Evolutionary conservation across 2,329 filamentous ascomycete genomes (phyloP), one percentile per base, ranked within the genome.

Genomic region (Ramularia collo-cygni): DNA sequence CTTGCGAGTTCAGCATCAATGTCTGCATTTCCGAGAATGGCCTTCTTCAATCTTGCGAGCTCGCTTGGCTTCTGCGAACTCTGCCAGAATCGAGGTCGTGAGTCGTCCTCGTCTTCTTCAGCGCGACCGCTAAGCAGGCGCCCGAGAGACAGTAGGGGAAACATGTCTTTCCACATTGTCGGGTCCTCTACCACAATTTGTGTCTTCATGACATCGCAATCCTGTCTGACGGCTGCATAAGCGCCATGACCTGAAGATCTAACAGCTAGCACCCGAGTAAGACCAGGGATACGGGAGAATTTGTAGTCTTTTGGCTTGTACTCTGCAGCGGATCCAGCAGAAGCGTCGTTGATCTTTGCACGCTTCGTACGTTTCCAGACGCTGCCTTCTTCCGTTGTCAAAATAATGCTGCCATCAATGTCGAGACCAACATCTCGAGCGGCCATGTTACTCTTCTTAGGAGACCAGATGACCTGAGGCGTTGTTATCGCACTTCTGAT

Each of bases 401-500:
- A 79, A 40, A 98, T 93, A 50, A 98, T 86, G 0, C 89, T 94
- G 2, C 89, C 92, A 61, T 96, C 84, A 59, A 95, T 88, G 27
- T 89, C 87, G 3, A 96, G 82, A 46, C 80, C 84, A 2, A 94
- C 86, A 43, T 95, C 95, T 38, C 77, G 77, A 19, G 86, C 89
- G 3, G 88, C 88, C 79, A 83, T 81, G 41, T 79, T 76, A 43
- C 85, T 83, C 58, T 93, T 95, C 52, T 83, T 82, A 2, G 89
- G 81, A 19, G 83, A 85, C 92, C 92, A 98, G 17, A 95, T 81
- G 42, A 85, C 81, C 46, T 85, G 78, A 0, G 90, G 86, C 27
- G 71, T 65, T 0, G 85, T 88, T 3, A 95, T 69, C 2, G 88
- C 85, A 46, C 83, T 83, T 50, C 83, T 85, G 44, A 94, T 93